Evolutionary conservation across 106 monocot genomes (phyloP).

Genomic region (Platanthera zijinensis): DNA sequence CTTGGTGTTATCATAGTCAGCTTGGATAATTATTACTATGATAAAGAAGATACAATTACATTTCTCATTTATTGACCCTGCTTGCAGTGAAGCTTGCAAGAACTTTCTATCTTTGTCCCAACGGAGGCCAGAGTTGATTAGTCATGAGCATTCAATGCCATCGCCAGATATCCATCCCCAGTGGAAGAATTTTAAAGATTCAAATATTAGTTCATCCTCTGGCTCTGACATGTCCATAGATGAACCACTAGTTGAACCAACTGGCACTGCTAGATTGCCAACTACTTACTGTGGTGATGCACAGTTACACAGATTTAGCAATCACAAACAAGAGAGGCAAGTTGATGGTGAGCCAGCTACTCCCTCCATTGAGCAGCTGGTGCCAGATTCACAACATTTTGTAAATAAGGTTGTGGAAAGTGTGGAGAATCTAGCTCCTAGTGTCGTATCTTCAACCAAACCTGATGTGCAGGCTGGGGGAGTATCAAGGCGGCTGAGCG

Average conservation of each 20-base stretch:
- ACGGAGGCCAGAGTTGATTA: constrained; percentile 54
- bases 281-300: background rate
- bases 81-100: constrained; percentile 74
- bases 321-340: constrained; percentile 1
- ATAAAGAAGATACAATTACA: background rate
- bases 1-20: background rate
- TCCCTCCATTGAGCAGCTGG: constrained; percentile 10
- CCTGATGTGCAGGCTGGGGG: constrained; percentile 20
- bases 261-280: constrained; percentile 2
- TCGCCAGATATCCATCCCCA: constrained; percentile 12
- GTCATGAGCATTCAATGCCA: constrained; percentile 16
- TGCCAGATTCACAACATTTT: constrained; percentile 9
- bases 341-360: constrained; percentile 9
- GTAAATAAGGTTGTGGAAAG: constrained; percentile 14
- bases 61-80: constrained; percentile 8
- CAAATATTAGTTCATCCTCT: constrained; percentile 54
- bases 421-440: constrained; percentile 16
- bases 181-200: constrained; percentile 54
- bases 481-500: constrained; percentile 58
- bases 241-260: constrained; percentile 34
- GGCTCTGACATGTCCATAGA: constrained; percentile 97
- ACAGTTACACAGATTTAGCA: constrained; percentile 8
- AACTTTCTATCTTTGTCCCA: constrained; percentile 73
- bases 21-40: background rate
- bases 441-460: constrained; percentile 7